Conservation (phyloP, 177 flowering plant species). For the Vitis hybrid region DNA sequence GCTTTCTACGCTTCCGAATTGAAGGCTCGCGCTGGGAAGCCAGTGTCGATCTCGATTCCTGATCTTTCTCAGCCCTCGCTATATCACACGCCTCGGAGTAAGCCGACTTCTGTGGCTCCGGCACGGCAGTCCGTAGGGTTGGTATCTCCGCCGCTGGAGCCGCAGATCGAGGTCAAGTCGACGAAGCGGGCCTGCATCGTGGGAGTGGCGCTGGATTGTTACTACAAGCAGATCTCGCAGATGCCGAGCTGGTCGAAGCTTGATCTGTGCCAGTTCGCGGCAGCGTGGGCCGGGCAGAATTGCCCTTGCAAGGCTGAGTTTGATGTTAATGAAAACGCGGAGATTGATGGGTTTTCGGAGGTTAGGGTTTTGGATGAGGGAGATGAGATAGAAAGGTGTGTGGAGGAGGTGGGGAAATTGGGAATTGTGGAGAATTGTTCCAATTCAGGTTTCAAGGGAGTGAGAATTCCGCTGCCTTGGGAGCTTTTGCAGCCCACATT, state of each 20-base stretch:
- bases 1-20: constrained; percentile 64
- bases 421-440: constrained; percentile 23
- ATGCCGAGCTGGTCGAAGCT: constrained; percentile 92
- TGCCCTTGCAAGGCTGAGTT: constrained; percentile 58
- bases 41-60: constrained; percentile 60
- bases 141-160: constrained; percentile 71
- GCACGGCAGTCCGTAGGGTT: constrained; percentile 47
- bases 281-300: constrained; percentile 84
- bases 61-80: constrained; percentile 85
- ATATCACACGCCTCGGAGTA: constrained; percentile 63
- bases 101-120: constrained; percentile 1
- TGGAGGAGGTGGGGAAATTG: constrained; percentile 38
- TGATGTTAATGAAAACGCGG: constrained; percentile 27
- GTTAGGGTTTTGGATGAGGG: constrained; percentile 20
- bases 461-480: constrained; percentile 90
- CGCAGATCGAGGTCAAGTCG: constrained; percentile 79
- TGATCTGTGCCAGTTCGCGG: constrained; percentile 63
- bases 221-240: constrained; percentile 72
- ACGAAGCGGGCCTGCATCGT: constrained; percentile 81
- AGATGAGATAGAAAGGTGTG: constrained; percentile 25
- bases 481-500: constrained; percentile 79
- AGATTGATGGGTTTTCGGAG: constrained; percentile 16
- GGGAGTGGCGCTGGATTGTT: constrained; percentile 71
- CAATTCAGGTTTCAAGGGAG: constrained; percentile 31
- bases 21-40: constrained; percentile 74